These are phyloP conservation scores for Komagataella pseudopastoris DNA, from an alignment of 805 yeast species.

Conservation along the genomic window DNA sequence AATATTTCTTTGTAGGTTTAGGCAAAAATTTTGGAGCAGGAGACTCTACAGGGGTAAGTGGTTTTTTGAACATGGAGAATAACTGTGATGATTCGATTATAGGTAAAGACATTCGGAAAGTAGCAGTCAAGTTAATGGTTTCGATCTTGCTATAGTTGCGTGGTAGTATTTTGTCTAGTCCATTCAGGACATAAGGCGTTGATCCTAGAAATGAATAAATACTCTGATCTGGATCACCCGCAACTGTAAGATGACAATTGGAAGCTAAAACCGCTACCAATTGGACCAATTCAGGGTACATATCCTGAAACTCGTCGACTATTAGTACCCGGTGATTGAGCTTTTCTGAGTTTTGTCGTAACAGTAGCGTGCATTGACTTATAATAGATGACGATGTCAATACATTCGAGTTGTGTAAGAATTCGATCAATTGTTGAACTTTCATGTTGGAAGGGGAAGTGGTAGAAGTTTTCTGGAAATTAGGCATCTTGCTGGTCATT, in stretches of 20 bases:
- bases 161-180: neutral
- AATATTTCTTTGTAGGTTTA: conserved; percentile 14
- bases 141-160: conserved; percentile 7
- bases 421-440: neutral
- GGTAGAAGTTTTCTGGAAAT: neutral
- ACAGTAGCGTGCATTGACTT: neutral
- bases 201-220: conserved; percentile 58
- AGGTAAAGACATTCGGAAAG: conserved; percentile 52
- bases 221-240: conserved; percentile 64
- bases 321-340: conserved; percentile 26
- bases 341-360: neutral
- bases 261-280: conserved; percentile 25
- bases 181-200: conserved; percentile 18
- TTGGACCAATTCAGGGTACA: conserved; percentile 35
- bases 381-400: neutral
- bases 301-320: conserved; percentile 68
- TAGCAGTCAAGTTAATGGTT: conserved; percentile 28
- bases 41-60: conserved; percentile 8
- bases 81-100: conserved; percentile 30
- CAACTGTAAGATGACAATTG: conserved; percentile 42
- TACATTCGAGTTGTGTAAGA: neutral
- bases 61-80: conserved; percentile 6
- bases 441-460: neutral
- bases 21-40: conserved; percentile 6
- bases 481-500: neutral